Evolutionary conservation across 345 rosid genomes (phyloP), one percentile per base, ranked within the genome.

Genomic region (Eucalyptus dawsonii): DNA sequence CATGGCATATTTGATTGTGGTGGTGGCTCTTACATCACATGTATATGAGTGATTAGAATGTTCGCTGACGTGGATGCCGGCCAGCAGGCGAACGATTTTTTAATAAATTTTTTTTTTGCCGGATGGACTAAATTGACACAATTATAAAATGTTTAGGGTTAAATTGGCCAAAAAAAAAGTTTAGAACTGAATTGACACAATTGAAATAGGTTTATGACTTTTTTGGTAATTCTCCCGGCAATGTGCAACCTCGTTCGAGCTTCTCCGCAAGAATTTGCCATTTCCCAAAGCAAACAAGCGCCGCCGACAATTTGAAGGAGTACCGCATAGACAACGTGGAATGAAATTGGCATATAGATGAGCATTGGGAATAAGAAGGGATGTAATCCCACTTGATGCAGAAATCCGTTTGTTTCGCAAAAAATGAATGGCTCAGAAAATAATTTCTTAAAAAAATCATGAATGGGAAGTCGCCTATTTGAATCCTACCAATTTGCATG

Each of bases 331-430:
- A 69, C 37, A 42, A 34, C 80, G 80, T 34, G 44, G 24, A 34
- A 69, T 69, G 44, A 69, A 69, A 69, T 69, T 34, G 80, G 2
- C 25, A 17, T 69, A 17, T 69, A 69, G 6, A 69, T 69, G 44
- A 69, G 44, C 44, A 69, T 17, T 9, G 42, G 25, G 7, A 69
- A 34, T 34, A 17, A 34, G 44, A 34, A 69, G 19, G 80, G 42
- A 21, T 69, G 80, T 17, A 69, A 34, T 69, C 44, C 24, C 3
- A 69, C 11, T 6, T 21, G 37, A 69, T 3, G 6, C 2, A 9
- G 1, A 4, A 6, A 6, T 17, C 6, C 6, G 1, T 34, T 69
- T 3, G 4, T 17, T 17, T 19, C 0, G 4, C 2, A 2, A 34
- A 34, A 72, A 37, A 72, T 72, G 3, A 34, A 37, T 72, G 13